These are phyloP conservation scores for Anisodus acutangulus DNA, from an alignment of 257 asterid genomes.

Conservation along the genomic window DNA sequence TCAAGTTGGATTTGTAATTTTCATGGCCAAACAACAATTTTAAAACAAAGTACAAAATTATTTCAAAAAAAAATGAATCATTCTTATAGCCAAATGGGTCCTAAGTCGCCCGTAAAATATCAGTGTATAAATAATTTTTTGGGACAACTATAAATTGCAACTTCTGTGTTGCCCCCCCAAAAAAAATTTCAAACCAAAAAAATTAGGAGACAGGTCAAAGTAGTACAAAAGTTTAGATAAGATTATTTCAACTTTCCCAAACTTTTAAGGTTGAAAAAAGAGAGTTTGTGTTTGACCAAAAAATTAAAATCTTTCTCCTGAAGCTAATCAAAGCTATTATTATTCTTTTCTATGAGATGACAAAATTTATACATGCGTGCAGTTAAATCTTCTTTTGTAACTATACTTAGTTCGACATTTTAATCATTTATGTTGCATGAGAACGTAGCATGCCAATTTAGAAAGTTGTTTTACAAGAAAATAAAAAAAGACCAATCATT, in stretches of 20 bases:
- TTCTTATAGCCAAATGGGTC: too few species aligned
- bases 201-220: neutral
- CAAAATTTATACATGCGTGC: neutral
- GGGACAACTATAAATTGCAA: too few species aligned
- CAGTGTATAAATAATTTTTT: too few species aligned
- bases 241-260: neutral
- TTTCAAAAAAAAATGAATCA: too few species aligned
- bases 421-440: neutral
- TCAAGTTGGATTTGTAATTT: too few species aligned
- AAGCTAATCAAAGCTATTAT: neutral
- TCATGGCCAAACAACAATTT: too few species aligned
- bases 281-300: neutral
- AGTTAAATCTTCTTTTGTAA: neutral
- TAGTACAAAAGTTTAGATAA: neutral
- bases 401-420: neutral
- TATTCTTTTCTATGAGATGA: neutral
- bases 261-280: neutral
- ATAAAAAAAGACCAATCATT: neutral
- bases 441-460: slow-evolving; percentile 16
- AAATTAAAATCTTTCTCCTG: slow-evolving; percentile 16
- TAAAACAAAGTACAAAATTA: too few species aligned
- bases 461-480: slow-evolving; percentile 19
- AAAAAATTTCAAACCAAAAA: neutral
- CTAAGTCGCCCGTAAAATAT: too few species aligned
- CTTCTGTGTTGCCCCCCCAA: neutral